Evolutionary conservation across 495 filamentous ascomycete species (phyloP).

Genomic region (Hypoxylon rickii): DNA sequence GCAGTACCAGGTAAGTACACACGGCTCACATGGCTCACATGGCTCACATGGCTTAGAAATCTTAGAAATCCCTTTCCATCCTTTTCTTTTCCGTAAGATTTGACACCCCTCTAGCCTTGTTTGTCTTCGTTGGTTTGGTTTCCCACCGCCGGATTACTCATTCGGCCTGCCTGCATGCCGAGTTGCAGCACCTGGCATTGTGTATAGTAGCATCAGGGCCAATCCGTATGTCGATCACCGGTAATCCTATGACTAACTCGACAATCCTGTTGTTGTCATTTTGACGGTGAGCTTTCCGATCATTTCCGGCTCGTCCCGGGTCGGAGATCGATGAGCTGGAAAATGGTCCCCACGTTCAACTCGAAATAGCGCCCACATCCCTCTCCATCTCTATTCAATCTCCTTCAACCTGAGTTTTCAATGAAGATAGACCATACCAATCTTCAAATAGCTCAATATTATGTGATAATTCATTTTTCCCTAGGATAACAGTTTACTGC

Average conservation of each 20-base stretch:
- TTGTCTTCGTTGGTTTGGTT: conserved; percentile 8
- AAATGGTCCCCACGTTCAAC: neutral
- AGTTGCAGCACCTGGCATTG: conserved; percentile 12
- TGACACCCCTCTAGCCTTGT: conserved; percentile 15
- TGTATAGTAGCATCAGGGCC: conserved; percentile 5
- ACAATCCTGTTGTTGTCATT: conserved; percentile 7
- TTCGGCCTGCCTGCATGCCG: conserved; percentile 14
- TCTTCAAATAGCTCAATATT: neutral
- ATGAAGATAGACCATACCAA: neutral
- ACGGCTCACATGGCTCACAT: no score
- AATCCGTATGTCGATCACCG: conserved; percentile 21
- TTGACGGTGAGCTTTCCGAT: conserved; percentile 5
- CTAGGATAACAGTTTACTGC: no score
- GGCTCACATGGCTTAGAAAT: conserved; percentile 3
- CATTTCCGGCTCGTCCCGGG: conserved; percentile 11
- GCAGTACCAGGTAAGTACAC: no score
- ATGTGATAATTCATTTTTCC: no score
- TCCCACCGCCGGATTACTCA: conserved; percentile 14
- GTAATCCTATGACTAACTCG: conserved; percentile 15
- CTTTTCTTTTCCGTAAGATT: conserved; percentile 9
- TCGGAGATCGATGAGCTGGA: conserved; percentile 1
- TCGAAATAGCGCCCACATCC: neutral
- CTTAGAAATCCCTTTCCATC: conserved; percentile 30
- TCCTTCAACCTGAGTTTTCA: neutral
- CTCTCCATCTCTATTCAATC: conserved; percentile 1